Evolutionary conservation across 805 yeast genomes (phyloP).

Genomic region (Yarrowia hollandica): DNA sequence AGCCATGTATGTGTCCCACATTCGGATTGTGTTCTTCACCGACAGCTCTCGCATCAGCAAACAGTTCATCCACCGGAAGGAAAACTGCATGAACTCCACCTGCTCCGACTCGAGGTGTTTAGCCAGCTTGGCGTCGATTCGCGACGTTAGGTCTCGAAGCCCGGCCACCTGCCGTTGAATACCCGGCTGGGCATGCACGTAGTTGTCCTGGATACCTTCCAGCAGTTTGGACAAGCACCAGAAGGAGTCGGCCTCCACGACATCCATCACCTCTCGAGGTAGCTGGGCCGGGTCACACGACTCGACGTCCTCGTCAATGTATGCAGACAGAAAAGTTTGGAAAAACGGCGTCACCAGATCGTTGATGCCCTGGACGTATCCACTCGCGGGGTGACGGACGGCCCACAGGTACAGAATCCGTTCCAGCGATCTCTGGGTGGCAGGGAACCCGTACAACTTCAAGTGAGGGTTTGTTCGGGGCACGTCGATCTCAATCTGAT

Average conservation of each 20-base stretch:
- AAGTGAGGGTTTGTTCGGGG: constrained; percentile 79
- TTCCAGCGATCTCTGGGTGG: constrained; percentile 51
- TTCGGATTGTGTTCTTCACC: constrained; percentile 74
- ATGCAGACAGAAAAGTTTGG: constrained; percentile 74
- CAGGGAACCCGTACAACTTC: constrained; percentile 23
- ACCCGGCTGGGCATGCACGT: constrained; percentile 98
- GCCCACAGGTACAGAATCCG: constrained; percentile 89
- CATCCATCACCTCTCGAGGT: constrained; percentile 59
- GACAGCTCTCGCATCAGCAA: constrained; percentile 89
- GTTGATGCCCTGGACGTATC: constrained; percentile 95
- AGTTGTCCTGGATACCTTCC: constrained; percentile 95
- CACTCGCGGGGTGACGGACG: constrained; percentile 91
- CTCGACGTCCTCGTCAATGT: constrained; percentile 54
- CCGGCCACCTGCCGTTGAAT: constrained; percentile 87
- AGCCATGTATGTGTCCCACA: constrained; percentile 93
- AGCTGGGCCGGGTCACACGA: constrained; percentile 61
- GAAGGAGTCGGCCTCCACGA: constrained; percentile 91
- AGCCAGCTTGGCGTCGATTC: constrained; percentile 74
- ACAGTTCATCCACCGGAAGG: constrained; percentile 99
- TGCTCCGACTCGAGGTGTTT: constrained; percentile 76
- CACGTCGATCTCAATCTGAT: constrained; percentile 89
- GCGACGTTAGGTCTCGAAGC: constrained; percentile 68
- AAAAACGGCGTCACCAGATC: constrained; percentile 89
- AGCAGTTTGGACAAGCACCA: constrained; percentile 92
- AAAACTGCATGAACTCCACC: constrained; percentile 91